Conservation (phyloP, 331 rosid species). For the Dryas integrifolia region DNA sequence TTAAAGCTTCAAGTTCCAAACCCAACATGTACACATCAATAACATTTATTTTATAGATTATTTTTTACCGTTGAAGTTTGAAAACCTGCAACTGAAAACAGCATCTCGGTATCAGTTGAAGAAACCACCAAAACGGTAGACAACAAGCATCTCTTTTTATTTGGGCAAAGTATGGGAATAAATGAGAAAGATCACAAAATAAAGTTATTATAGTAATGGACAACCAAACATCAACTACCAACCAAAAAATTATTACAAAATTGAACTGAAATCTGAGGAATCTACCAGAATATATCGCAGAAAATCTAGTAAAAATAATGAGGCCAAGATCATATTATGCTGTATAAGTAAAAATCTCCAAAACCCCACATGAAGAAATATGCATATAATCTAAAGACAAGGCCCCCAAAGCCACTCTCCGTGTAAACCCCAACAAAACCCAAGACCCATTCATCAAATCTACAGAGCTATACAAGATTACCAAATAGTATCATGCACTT, state of each 20-base stretch:
- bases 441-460: conserved; percentile 39
- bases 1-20: conserved; percentile 70
- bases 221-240: conserved; percentile 63
- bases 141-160: conserved; percentile 78
- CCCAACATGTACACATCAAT: conserved; percentile 42
- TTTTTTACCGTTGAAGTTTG: conserved; percentile 54
- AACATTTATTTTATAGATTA: conserved; percentile 12
- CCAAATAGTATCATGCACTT: conserved; percentile 7
- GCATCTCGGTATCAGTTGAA: conserved; percentile 93
- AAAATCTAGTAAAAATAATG: conserved; percentile 57
- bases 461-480: conserved; percentile 1
- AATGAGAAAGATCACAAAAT: conserved; percentile 53
- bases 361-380: conserved; percentile 55
- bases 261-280: conserved; percentile 63
- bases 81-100: conserved; percentile 91
- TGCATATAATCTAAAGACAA: conserved; percentile 44
- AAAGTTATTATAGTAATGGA: conserved; percentile 34
- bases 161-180: conserved; percentile 54
- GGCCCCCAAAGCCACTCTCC: conserved; percentile 77
- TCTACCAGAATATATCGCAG: conserved; percentile 60
- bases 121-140: conserved; percentile 89
- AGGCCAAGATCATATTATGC: conserved; percentile 48
- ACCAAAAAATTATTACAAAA: conserved; percentile 46
- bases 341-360: conserved; percentile 36
- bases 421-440: conserved; percentile 68